Percentiles rank a stretch among this genome's conserved stretches.
Conservation (phyloP, 2,329 filamentous ascomycete species). For the Myriosclerotinia duriaeana region DNA sequence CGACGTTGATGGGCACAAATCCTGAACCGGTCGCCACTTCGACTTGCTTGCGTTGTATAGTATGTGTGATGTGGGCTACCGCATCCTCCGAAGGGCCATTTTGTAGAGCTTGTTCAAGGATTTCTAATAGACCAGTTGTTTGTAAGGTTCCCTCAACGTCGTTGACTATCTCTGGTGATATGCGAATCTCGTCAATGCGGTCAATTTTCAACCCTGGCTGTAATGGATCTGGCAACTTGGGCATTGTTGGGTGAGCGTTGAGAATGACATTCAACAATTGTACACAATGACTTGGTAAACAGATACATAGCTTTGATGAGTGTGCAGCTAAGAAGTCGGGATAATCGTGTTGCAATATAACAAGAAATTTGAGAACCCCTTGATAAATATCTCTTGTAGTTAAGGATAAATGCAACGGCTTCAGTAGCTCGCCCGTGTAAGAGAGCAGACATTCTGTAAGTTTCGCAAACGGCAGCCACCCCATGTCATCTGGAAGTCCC, state of each 20-base stretch:
- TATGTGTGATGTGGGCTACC: constrained; percentile 73
- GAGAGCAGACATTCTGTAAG: constrained; percentile 70
- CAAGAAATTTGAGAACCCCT: constrained; percentile 75
- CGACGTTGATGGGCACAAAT: constrained; percentile 64
- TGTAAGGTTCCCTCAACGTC: constrained; percentile 55
- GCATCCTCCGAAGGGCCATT: constrained; percentile 68
- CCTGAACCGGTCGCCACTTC: constrained; percentile 66
- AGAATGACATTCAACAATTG: constrained; percentile 89
- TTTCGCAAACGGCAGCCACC: constrained; percentile 75
- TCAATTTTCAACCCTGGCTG: constrained; percentile 74
- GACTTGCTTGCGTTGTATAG: constrained; percentile 60
- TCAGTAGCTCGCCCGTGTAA: constrained; percentile 78
- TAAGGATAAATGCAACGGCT: constrained; percentile 65
- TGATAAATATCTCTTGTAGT: constrained; percentile 82
- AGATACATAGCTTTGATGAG: constrained; percentile 76
- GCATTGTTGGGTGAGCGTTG: constrained; percentile 71
- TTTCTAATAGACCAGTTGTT: constrained; percentile 55
- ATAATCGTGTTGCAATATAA: constrained; percentile 90
- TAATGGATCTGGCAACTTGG: constrained; percentile 72
- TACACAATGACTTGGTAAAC: constrained; percentile 77
- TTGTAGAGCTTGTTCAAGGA: constrained; percentile 59
- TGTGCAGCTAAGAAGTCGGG: constrained; percentile 89
- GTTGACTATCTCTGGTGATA: constrained; percentile 63
- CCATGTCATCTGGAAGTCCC: constrained; percentile 61
- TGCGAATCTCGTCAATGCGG: constrained; percentile 69